phyloP scores from a whole-genome alignment of 305 asterid genomes.

The Rubia occidens region DNA sequence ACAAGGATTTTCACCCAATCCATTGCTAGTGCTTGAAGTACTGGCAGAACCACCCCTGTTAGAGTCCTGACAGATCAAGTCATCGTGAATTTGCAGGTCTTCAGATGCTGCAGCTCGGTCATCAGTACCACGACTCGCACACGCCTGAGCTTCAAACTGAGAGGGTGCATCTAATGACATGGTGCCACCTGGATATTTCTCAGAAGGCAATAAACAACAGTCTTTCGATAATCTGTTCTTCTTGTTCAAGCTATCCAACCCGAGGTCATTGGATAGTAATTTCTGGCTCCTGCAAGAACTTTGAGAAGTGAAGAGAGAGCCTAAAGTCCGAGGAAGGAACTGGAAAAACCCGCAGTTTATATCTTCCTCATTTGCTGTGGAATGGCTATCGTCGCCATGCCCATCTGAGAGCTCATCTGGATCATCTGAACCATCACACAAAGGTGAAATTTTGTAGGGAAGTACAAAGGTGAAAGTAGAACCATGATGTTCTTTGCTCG shows the following conservation, averaged over 20 bases:
- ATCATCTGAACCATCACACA: constrained; percentile 55
- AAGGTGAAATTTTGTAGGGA: constrained; percentile 59
- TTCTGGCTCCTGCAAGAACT: constrained; percentile 16
- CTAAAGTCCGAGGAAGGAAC: constrained; percentile 71
- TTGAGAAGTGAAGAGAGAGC: constrained; percentile 50
- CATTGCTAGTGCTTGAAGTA: constrained; percentile 21
- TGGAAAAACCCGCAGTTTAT: constrained; percentile 46
- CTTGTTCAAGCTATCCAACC: constrained; percentile 7
- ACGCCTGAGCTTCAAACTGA: constrained; percentile 21
- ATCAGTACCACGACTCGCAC: constrained; percentile 19
- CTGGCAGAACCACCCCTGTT: constrained; percentile 19
- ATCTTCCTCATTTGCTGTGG: constrained; percentile 55
- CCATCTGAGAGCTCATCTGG: constrained; percentile 58
- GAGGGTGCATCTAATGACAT: constrained; percentile 28
- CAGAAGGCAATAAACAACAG: constrained; percentile 26
- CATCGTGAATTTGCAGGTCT: constrained; percentile 16
- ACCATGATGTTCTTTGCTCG: constrained; percentile 62
- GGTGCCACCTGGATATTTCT: constrained; percentile 37
- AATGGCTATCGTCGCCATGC: constrained; percentile 34
- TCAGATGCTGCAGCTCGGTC: constrained; percentile 17
- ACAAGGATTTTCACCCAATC: constrained; percentile 22
- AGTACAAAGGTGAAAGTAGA: constrained; percentile 74
- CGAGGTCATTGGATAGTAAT: constrained; percentile 1
- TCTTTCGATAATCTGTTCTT: constrained; percentile 34
- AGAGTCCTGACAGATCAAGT: constrained; percentile 15